phyloP scores from a whole-genome alignment of 2,329 filamentous ascomycete genomes.

The Aquanectria penicillioides region DNA sequence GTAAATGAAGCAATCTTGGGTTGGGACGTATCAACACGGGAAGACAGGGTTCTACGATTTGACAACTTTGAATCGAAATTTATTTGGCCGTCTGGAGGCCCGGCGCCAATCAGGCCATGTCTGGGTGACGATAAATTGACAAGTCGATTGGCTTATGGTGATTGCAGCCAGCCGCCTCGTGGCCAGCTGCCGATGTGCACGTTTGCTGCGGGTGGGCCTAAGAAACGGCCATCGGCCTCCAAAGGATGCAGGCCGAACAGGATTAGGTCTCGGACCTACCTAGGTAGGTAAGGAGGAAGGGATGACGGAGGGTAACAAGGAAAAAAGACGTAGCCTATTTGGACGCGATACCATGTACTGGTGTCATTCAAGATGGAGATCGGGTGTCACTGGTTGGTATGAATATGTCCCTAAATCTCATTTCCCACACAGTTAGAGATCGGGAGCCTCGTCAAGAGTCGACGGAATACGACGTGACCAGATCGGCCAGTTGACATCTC shows the following conservation, averaged over 20 bases:
- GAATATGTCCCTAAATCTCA: too few relatives aligned
- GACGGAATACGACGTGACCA: slow-evolving; percentile 6
- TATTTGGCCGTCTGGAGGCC: not conserved
- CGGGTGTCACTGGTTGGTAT: too few relatives aligned
- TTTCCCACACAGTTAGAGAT: too few relatives aligned
- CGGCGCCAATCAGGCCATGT: not conserved
- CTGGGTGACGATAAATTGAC: not conserved
- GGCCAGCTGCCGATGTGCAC: slow-evolving; percentile 11
- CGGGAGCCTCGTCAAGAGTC: too few relatives aligned
- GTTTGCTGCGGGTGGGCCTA: slow-evolving; percentile 6
- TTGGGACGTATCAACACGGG: not conserved
- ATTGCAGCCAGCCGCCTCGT: slow-evolving; percentile 14
- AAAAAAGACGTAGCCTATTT: too few relatives aligned
- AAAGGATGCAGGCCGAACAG: slow-evolving; percentile 4
- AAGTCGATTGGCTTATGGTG: slow-evolving; percentile 3
- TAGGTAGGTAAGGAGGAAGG: too few relatives aligned
- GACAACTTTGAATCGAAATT: not conserved
- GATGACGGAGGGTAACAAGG: too few relatives aligned
- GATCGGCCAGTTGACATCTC: slow-evolving; percentile 3
- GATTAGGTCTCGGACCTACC: too few relatives aligned
- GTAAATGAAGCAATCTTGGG: slow-evolving; percentile 8
- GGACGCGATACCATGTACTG: too few relatives aligned
- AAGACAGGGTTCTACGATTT: not conserved
- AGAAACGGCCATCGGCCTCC: slow-evolving; percentile 7
- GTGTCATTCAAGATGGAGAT: too few relatives aligned